Conservation (phyloP, 352 stramenopile genomes). For the Plasmopara muralis region DNA sequence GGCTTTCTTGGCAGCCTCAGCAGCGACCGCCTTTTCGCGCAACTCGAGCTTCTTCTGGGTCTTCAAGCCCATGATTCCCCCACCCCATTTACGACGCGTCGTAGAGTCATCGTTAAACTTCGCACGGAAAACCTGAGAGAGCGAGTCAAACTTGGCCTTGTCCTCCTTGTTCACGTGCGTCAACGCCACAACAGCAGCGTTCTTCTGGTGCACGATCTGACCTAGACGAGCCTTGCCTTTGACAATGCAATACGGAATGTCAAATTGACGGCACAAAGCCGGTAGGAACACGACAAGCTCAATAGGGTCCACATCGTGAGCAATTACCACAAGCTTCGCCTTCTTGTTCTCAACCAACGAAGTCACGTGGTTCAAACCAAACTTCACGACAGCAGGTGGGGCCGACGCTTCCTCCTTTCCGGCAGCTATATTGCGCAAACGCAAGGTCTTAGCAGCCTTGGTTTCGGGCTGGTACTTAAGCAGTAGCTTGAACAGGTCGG, state of each 20-base stretch:
- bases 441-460: slow-evolving; percentile 95
- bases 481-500: slow-evolving; percentile 97
- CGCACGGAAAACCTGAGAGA: slow-evolving; percentile 89
- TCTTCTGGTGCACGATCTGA: slow-evolving; percentile 98
- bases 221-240: slow-evolving; percentile 99
- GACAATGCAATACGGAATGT: slow-evolving; percentile 99
- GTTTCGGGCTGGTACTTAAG: slow-evolving; percentile 99
- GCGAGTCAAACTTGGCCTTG: slow-evolving; percentile 93
- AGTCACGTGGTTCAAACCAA: slow-evolving; percentile 99
- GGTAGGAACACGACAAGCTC: slow-evolving; percentile 97
- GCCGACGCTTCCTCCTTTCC: slow-evolving; percentile 88
- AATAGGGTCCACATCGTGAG: slow-evolving; percentile 98
- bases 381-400: slow-evolving; percentile 94
- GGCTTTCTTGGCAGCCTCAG: slow-evolving; percentile 98
- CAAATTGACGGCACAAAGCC: slow-evolving; percentile 98
- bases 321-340: slow-evolving; percentile 98
- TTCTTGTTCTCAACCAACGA: slow-evolving; percentile 99
- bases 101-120: slow-evolving; percentile 97
- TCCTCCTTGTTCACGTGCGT: slow-evolving; percentile 98
- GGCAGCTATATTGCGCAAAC: slow-evolving; percentile 94
- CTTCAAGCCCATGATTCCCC: slow-evolving; percentile 99
- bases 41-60: slow-evolving; percentile 99
- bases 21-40: slow-evolving; percentile 94
- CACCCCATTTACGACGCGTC: slow-evolving; percentile 95
- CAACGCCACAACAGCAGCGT: slow-evolving; percentile 91